Conservation (phyloP, 2,329 filamentous ascomycete genomes). For the Sporothrix pallida region DNA sequence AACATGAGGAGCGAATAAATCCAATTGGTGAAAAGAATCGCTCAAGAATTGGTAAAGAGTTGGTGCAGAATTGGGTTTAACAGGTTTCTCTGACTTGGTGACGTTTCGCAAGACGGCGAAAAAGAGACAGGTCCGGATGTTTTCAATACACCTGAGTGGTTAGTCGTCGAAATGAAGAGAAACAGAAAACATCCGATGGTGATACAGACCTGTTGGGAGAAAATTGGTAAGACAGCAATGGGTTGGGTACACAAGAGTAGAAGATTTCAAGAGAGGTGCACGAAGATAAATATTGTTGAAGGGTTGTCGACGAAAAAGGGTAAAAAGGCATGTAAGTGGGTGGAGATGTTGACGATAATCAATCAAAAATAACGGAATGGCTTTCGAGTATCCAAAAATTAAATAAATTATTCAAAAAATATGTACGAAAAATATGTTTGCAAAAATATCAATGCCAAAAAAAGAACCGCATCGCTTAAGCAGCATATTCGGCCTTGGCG, state of each 20-base stretch:
- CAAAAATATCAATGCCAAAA: not conserved
- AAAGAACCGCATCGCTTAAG: not conserved
- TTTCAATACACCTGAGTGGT: not conserved
- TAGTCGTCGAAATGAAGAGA: not conserved
- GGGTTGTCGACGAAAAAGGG: no score
- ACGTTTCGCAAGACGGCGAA: not conserved
- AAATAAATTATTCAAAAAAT: not conserved
- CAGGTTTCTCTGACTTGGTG: not conserved
- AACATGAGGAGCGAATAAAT: not conserved
- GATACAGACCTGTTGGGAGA: not conserved
- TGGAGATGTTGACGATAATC: not conserved
- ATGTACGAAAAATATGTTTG: not conserved
- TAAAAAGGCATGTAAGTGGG: not conserved
- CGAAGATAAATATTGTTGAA: not conserved
- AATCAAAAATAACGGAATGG: not conserved
- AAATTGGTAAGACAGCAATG: not conserved
- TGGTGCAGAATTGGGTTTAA: not conserved
- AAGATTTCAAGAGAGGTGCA: not conserved
- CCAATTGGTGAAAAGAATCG: no score
- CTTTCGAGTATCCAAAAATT: not conserved
- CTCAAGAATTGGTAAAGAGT: not conserved
- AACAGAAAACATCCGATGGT: not conserved
- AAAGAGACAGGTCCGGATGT: not conserved
- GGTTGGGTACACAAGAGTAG: not conserved
- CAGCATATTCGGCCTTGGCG: slow-evolving; percentile 36